Evolutionary conservation across 129 eudicot genomes (phyloP).

Genomic region (Tanacetum coccineum): DNA sequence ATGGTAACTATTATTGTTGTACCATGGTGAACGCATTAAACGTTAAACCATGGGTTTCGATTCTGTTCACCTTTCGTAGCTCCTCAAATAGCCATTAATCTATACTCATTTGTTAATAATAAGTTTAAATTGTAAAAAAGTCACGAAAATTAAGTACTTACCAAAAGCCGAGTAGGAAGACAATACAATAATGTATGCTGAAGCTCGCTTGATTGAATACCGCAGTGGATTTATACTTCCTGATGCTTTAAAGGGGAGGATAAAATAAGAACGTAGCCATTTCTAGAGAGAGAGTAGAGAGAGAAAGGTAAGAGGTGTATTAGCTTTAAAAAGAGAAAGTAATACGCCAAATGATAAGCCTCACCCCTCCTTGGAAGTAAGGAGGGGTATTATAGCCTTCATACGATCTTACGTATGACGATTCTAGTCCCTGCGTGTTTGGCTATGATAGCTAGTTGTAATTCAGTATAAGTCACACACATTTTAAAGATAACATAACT

Average conservation of each 20-base stretch:
- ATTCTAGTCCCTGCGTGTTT: too few species aligned
- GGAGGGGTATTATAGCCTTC: too few species aligned
- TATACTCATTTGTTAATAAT: not conserved
- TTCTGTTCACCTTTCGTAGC: conserved; percentile 42
- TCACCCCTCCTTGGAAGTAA: too few species aligned
- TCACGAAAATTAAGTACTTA: not conserved
- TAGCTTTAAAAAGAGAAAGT: too few species aligned
- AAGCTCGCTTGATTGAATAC: conserved; percentile 59
- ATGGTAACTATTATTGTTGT: conserved; percentile 45
- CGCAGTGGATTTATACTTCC: conserved; percentile 43
- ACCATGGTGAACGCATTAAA: conserved; percentile 56
- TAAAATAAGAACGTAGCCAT: too few species aligned
- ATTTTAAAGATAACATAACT: too few species aligned
- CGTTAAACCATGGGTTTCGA: conserved; percentile 57
- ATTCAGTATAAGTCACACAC: too few species aligned
- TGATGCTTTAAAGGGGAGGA: conserved; percentile 43
- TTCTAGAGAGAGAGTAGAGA: too few species aligned
- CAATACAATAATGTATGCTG: conserved; percentile 44
- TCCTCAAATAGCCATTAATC: conserved; percentile 41
- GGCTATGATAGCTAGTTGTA: too few species aligned
- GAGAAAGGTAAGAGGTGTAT: too few species aligned
- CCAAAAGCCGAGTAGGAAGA: conserved; percentile 55
- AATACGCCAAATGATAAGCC: too few species aligned
- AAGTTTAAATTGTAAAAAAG: not conserved
- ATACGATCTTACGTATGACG: too few species aligned